A percentile compares a stretch with the other conserved stretches of the same genome.
These are phyloP conservation scores for Phalaenopsis equestris DNA, from an alignment of 106 monocot genomes.

Conservation along the genomic window DNA sequence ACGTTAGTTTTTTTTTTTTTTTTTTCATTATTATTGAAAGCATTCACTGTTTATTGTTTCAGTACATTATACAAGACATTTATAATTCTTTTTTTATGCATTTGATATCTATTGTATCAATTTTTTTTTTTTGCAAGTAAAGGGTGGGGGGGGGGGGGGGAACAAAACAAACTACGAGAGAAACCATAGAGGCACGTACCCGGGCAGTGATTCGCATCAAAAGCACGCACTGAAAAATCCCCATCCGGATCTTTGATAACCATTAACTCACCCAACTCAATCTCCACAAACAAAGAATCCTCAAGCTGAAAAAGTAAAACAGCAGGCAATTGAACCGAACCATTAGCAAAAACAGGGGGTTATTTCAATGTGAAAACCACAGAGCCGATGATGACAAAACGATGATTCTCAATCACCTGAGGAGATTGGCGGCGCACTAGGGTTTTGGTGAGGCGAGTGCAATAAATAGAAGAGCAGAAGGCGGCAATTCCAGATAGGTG, in stretches of 20 bases:
- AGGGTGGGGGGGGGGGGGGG: no score
- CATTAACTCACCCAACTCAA: conserved; percentile 51
- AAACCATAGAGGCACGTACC: conserved; percentile 24
- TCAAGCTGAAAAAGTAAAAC: conserved; percentile 31
- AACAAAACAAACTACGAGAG: neutral
- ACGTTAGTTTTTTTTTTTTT: no score
- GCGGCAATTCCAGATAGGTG: conserved; percentile 52
- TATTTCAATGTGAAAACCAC: neutral
- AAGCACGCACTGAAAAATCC: conserved; percentile 52
- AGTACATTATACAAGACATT: no score
- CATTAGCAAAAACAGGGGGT: neutral
- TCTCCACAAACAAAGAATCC: conserved; percentile 49
- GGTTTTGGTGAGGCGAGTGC: conserved; percentile 60
- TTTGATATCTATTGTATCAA: no score
- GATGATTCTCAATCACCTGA: conserved; percentile 28
- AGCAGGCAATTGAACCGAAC: neutral
- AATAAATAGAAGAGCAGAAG: conserved; percentile 19
- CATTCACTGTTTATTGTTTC: no score
- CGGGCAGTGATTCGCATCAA: conserved; percentile 94
- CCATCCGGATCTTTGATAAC: conserved; percentile 67
- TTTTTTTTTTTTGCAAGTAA: no score
- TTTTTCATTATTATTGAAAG: no score
- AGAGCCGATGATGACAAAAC: neutral
- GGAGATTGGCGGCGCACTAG: conserved; percentile 40
- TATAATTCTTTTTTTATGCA: no score